Evolutionary conservation across 2,329 filamentous ascomycete species (phyloP).

Genomic region (Colletotrichum endophyticum): DNA sequence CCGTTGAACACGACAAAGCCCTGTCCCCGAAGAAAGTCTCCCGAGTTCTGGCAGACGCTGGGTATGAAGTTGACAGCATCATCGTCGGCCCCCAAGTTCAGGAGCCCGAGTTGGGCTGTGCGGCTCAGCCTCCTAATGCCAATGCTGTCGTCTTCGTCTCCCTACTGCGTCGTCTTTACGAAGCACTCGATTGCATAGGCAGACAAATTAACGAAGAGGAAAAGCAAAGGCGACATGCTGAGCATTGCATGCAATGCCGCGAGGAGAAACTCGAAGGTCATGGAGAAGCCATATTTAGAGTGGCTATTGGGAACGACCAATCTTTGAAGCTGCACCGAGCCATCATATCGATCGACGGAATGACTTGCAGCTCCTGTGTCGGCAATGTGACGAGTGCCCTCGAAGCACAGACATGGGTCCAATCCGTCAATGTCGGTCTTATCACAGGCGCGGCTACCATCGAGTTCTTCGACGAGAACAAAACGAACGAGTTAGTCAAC

Average conservation of each 20-base stretch:
- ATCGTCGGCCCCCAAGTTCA: constrained; percentile 43
- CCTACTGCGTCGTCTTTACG: not conserved
- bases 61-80: constrained; percentile 65
- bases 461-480: constrained; percentile 48
- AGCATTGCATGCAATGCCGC: not conserved
- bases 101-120: not conserved
- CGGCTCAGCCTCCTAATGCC: not conserved
- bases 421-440: constrained; percentile 65
- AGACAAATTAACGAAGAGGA: not conserved
- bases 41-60: constrained; percentile 47
- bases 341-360: constrained; percentile 67
- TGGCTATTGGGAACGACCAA: constrained; percentile 36
- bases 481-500: constrained; percentile 42
- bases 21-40: constrained; percentile 43
- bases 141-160: rapidly evolving
- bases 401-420: constrained; percentile 61
- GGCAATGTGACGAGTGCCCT: constrained; percentile 67
- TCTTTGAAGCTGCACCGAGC: constrained; percentile 32
- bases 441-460: constrained; percentile 71
- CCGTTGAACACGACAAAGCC: constrained; percentile 56
- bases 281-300: not conserved
- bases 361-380: constrained; percentile 75
- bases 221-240: not conserved
- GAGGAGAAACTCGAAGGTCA: not conserved
- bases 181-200: not conserved